phyloP scores from a whole-genome alignment of 768 basidiomycete species.

The Russula sp. region DNA sequence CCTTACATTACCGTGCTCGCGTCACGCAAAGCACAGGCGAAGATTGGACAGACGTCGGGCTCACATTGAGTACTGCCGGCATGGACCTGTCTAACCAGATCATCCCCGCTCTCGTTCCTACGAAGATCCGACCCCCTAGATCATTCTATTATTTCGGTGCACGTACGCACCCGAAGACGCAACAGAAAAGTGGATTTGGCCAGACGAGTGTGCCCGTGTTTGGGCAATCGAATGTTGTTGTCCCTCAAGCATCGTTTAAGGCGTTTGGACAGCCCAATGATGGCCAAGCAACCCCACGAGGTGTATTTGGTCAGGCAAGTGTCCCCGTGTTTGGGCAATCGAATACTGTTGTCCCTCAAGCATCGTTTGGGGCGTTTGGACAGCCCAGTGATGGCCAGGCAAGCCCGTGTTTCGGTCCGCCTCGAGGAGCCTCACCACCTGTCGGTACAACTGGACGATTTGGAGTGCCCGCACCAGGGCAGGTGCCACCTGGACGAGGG shows the following conservation, averaged over 20 bases:
- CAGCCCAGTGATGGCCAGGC: too few species aligned
- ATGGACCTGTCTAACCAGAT: slow-evolving; percentile 33
- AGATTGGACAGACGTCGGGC: slow-evolving; percentile 44
- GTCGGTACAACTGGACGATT: too few species aligned
- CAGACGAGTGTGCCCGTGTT: not conserved
- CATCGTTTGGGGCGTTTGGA: too few species aligned
- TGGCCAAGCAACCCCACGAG: too few species aligned
- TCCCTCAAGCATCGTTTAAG: too few species aligned
- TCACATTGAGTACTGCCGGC: slow-evolving; percentile 47
- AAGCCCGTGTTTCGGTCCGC: too few species aligned
- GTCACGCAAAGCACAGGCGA: slow-evolving; percentile 53
- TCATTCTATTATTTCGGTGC: not conserved
- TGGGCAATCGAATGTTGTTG: too few species aligned
- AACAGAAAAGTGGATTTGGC: not conserved
- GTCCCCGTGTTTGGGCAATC: not conserved
- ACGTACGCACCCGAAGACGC: not conserved
- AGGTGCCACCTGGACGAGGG: too few species aligned
- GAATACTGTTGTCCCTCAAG: too few species aligned
- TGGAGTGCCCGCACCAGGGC: too few species aligned
- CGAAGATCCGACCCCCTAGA: slow-evolving; percentile 4
- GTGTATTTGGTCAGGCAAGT: not conserved
- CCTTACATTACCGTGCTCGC: slow-evolving; percentile 48
- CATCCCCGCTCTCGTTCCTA: slow-evolving; percentile 24
- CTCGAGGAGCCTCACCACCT: too few species aligned
- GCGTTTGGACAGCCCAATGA: too few species aligned